Percentiles rank a stretch among this genome's conserved stretches.
phyloP scores from a whole-genome alignment of 257 asterid genomes.

The Jacaranda copaia region DNA sequence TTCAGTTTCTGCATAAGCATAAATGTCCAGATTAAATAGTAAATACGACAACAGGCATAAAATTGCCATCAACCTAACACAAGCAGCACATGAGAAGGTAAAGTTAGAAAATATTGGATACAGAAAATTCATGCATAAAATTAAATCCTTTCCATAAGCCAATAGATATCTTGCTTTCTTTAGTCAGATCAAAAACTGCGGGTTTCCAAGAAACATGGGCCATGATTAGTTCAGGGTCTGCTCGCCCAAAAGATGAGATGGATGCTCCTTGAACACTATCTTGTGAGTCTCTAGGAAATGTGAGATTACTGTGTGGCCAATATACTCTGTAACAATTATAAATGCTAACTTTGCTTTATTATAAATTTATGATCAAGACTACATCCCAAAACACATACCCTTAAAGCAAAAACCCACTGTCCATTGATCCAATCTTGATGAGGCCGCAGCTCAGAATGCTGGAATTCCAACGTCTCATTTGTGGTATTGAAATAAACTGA shows the following conservation, averaged over 20 bases:
- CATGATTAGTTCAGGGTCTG: neutral
- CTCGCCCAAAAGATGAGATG: too few species aligned
- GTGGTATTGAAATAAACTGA: slow-evolving; percentile 43
- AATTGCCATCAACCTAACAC: neutral
- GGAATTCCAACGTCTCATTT: slow-evolving; percentile 51
- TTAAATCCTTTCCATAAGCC: neutral
- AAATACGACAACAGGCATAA: neutral
- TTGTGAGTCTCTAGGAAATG: too few species aligned
- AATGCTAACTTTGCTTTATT: too few species aligned
- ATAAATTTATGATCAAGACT: neutral
- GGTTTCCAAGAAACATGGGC: neutral
- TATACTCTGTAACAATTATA: neutral
- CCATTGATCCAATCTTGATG: slow-evolving; percentile 62
- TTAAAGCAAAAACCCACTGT: slow-evolving; percentile 50
- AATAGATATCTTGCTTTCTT: neutral
- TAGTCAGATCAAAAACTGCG: neutral
- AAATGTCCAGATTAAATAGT: neutral
- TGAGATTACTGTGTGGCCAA: neutral
- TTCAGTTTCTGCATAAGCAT: neutral
- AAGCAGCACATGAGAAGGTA: neutral
- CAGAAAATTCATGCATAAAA: neutral
- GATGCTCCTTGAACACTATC: too few species aligned
- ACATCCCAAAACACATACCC: slow-evolving; percentile 41
- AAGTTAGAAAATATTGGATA: neutral
- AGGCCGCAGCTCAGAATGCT: slow-evolving; percentile 67